phyloP scores from a whole-genome alignment of 805 yeast genomes.

The Hanseniaspora taiwanica region DNA sequence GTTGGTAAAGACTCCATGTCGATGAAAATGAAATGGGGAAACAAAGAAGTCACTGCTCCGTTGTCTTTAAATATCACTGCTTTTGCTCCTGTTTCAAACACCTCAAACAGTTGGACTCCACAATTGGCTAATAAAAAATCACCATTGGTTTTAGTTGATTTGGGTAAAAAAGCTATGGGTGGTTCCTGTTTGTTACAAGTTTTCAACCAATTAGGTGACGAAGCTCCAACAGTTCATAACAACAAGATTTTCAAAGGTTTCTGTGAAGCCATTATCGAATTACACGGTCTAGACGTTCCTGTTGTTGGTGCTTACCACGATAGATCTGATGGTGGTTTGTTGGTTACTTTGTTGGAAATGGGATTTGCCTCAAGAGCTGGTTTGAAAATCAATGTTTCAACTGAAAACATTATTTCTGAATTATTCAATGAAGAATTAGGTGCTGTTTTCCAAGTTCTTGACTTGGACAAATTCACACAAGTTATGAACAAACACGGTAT shows the following conservation, averaged over 20 bases:
- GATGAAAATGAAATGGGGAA: slow-evolving; percentile 96
- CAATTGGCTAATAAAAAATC: slow-evolving; percentile 39
- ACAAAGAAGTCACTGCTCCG: slow-evolving; percentile 91
- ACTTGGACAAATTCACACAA: slow-evolving; percentile 39
- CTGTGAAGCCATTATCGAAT: slow-evolving; percentile 50
- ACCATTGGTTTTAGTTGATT: slow-evolving; percentile 66
- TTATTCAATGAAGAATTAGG: slow-evolving; percentile 92
- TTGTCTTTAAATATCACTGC: slow-evolving; percentile 83
- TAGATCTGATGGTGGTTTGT: slow-evolving; percentile 90
- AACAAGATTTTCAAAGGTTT: slow-evolving; percentile 50
- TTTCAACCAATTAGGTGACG: slow-evolving; percentile 72
- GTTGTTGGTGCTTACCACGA: slow-evolving; percentile 84
- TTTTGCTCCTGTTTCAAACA: slow-evolving; percentile 74
- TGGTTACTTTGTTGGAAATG: slow-evolving; percentile 82
- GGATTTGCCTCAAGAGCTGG: slow-evolving; percentile 94
- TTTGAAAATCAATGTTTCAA: slow-evolving; percentile 37
- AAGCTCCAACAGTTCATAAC: slow-evolving; percentile 73
- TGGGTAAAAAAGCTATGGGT: slow-evolving; percentile 56
- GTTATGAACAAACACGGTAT: slow-evolving; percentile 50
- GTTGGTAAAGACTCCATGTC: slow-evolving; percentile 99
- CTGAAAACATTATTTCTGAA: slow-evolving; percentile 35
- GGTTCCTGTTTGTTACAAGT: slow-evolving; percentile 95
- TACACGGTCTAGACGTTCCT: slow-evolving; percentile 46
- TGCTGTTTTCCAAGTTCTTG: slow-evolving; percentile 81
- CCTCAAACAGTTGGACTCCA: slow-evolving; percentile 94